A percentile compares a stretch with the other conserved stretches of the same genome.
phyloP scores from a whole-genome alignment of 108 stramenopile genomes.

The Discostella pseudostelligera region DNA sequence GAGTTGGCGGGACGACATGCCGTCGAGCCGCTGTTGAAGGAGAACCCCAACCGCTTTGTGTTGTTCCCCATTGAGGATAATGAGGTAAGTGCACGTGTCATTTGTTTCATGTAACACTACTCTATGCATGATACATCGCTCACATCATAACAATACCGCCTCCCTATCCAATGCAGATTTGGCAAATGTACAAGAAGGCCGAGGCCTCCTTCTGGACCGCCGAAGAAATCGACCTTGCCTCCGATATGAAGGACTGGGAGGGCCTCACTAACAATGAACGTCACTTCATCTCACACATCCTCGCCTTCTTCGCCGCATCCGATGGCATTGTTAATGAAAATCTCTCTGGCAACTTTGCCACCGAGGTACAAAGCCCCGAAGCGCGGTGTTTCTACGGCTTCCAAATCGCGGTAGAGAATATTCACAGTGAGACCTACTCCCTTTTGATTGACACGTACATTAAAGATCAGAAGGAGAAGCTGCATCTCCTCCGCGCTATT shows the following conservation, averaged over 20 bases:
- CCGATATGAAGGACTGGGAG: conserved; percentile 96
- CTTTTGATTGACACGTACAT: conserved; percentile 99
- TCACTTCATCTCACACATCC: conserved; percentile 97
- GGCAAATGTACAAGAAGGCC: conserved; percentile 99
- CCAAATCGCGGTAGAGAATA: conserved; percentile 99
- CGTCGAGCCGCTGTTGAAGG: conserved; percentile 69
- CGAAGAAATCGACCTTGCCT: conserved; percentile 97
- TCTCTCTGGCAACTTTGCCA: conserved; percentile 96
- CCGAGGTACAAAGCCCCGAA: conserved; percentile 94
- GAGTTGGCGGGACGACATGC: conserved; percentile 60
- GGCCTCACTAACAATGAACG: conserved; percentile 90
- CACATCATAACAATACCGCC: neutral
- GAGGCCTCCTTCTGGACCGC: conserved; percentile 99
- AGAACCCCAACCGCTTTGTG: conserved; percentile 94
- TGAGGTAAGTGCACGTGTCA: conserved; percentile 64
- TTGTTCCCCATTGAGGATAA: conserved; percentile 98
- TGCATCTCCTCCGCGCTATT: conserved; percentile 86
- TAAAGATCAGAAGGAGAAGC: conserved; percentile 81
- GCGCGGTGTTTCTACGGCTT: conserved; percentile 99
- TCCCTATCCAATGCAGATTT: conserved; percentile 46
- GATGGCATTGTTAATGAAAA: conserved; percentile 99
- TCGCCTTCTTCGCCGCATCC: conserved; percentile 99
- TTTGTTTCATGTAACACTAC: neutral
- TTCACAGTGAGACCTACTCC: conserved; percentile 98
- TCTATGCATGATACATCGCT: neutral